phyloP scores from a whole-genome alignment of 2,329 filamentous ascomycete species.

The Zopfia rhizophila region DNA sequence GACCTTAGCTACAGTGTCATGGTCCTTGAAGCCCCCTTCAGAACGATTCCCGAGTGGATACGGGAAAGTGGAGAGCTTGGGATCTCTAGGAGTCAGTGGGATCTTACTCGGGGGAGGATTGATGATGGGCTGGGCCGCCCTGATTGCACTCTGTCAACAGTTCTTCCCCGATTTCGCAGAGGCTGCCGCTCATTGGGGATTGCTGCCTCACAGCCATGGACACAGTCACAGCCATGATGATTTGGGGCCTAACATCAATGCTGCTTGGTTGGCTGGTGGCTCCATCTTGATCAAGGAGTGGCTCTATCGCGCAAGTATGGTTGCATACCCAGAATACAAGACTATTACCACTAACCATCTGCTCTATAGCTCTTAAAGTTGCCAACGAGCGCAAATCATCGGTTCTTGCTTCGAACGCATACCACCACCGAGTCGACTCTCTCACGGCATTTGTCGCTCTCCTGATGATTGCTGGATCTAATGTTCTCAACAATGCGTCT shows the following conservation, averaged over 20 bases:
- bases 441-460: slow-evolving; percentile 94
- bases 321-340: not conserved
- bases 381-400: slow-evolving; percentile 94
- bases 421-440: slow-evolving; percentile 96
- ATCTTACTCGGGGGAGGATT: slow-evolving; percentile 89
- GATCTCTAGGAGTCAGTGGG: slow-evolving; percentile 90
- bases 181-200: slow-evolving; percentile 53
- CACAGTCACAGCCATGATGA: slow-evolving; percentile 71
- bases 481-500: slow-evolving; percentile 82
- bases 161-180: slow-evolving; percentile 60
- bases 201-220: slow-evolving; percentile 66
- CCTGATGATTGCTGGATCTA: slow-evolving; percentile 87
- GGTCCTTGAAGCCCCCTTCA: slow-evolving; percentile 86
- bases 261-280: slow-evolving; percentile 90
- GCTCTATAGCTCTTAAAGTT: slow-evolving; percentile 87
- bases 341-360: slow-evolving; percentile 32
- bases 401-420: slow-evolving; percentile 92
- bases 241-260: slow-evolving; percentile 84
- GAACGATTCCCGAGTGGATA: slow-evolving; percentile 89
- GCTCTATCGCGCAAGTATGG: slow-evolving; percentile 90
- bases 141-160: slow-evolving; percentile 66
- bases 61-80: slow-evolving; percentile 97
- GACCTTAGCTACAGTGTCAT: slow-evolving; percentile 93
- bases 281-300: slow-evolving; percentile 96
- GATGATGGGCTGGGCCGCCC: slow-evolving; percentile 81